These are phyloP conservation scores for Celoporthe dispersa DNA, from an alignment of 2,329 filamentous ascomycete species.

Conservation along the genomic window DNA sequence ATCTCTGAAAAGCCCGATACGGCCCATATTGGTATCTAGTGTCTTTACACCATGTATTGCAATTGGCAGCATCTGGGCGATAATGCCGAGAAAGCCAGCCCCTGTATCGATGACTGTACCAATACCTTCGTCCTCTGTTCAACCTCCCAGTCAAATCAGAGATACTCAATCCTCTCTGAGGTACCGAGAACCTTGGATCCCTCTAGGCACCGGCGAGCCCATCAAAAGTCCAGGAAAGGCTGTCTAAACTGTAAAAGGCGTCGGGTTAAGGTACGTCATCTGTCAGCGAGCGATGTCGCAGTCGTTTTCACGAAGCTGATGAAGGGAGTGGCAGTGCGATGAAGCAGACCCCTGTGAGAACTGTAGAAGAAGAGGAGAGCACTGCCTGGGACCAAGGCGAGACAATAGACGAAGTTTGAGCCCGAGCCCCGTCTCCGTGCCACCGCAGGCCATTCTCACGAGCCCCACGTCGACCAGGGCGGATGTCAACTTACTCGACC, in stretches of 20 bases:
- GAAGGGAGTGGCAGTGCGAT: constrained; percentile 29
- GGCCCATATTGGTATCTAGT: neutral
- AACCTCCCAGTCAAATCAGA: neutral
- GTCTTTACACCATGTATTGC: neutral
- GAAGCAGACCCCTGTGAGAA: constrained; percentile 32
- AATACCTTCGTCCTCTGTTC: constrained; percentile 10
- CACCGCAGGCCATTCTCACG: neutral
- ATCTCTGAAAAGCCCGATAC: neutral
- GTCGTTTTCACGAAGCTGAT: neutral
- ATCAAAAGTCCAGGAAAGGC: constrained; percentile 33
- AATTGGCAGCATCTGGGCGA: neutral
- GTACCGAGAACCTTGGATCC: constrained; percentile 12
- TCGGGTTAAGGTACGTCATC: constrained; percentile 33
- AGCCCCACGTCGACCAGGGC: neutral
- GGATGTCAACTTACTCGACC: constrained; percentile 29
- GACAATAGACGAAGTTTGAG: neutral
- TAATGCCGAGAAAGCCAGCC: neutral
- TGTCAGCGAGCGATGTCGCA: neutral
- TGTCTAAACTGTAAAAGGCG: constrained; percentile 35
- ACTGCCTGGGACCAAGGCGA: constrained; percentile 27
- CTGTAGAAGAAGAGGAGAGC: constrained; percentile 32
- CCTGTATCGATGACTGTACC: neutral
- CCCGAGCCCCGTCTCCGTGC: neutral
- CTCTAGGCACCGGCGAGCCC: constrained; percentile 30
- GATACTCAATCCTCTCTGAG: neutral